Conservation (phyloP, 2,329 filamentous ascomycete species). For the Teratosphaeria zuluensis region DNA sequence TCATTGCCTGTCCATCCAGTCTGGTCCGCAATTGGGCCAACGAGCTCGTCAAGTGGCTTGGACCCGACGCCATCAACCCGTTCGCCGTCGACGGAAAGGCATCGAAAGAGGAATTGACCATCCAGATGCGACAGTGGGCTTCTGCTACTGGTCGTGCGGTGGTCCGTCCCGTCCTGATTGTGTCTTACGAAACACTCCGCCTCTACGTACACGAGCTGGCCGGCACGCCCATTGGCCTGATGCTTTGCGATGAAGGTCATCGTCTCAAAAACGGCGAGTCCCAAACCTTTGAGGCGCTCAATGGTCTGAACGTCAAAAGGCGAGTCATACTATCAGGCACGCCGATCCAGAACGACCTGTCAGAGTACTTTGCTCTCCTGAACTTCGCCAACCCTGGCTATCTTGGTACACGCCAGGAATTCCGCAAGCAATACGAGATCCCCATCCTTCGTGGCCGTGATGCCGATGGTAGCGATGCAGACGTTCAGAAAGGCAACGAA, state of each 20-base stretch:
- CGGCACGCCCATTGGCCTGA: constrained; percentile 78
- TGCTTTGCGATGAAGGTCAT: constrained; percentile 95
- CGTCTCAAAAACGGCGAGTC: constrained; percentile 94
- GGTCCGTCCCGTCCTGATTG: constrained; percentile 86
- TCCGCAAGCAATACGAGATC: constrained; percentile 86
- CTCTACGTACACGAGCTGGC: constrained; percentile 85
- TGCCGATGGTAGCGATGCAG: constrained; percentile 74
- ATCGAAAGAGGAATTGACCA: constrained; percentile 81
- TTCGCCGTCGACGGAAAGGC: constrained; percentile 97
- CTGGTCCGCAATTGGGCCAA: constrained; percentile 97
- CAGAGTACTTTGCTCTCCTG: constrained; percentile 90
- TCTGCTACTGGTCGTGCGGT: constrained; percentile 83
- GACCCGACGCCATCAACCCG: constrained; percentile 77
- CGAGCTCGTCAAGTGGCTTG: constrained; percentile 92
- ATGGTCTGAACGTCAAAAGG: constrained; percentile 78
- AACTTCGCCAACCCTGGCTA: constrained; percentile 94
- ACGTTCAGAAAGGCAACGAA: constrained; percentile 73
- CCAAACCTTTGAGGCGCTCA: constrained; percentile 86
- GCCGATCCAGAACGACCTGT: constrained; percentile 96
- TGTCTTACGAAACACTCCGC: constrained; percentile 92
- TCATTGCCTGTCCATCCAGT: constrained; percentile 94
- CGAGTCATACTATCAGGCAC: constrained; percentile 94
- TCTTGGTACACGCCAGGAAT: constrained; percentile 78
- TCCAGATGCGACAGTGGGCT: constrained; percentile 89
- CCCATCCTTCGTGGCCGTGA: constrained; percentile 88